Conservation (phyloP, 2,329 filamentous ascomycete genomes). For the Albophoma yamanashiensis region DNA sequence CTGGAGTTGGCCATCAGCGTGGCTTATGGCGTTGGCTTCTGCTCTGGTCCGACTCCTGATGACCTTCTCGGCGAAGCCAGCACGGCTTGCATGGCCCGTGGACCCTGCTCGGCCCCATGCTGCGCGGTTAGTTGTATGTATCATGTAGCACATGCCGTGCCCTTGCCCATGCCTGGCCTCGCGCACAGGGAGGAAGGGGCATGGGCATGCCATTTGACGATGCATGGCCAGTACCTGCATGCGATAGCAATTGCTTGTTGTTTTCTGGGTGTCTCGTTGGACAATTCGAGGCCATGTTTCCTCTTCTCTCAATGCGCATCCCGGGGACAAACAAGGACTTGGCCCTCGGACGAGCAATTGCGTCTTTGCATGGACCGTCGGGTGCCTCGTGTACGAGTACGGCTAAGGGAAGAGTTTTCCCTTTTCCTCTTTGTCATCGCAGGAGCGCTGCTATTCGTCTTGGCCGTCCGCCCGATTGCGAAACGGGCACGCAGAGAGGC, state of each 20-base stretch:
- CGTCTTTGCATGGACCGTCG: background rate
- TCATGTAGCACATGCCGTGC: background rate
- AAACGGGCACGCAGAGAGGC: background rate
- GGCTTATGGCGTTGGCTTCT: background rate
- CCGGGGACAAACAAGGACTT: background rate
- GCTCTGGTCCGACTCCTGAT: background rate
- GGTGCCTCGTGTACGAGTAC: background rate
- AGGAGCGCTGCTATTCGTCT: background rate
- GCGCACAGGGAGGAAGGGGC: background rate
- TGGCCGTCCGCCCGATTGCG: background rate
- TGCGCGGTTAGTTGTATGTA: background rate
- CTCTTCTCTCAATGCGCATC: slow-evolving; percentile 2
- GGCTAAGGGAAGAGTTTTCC: too few relatives aligned
- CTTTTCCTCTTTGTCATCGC: background rate
- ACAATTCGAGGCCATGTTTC: slow-evolving; percentile 3
- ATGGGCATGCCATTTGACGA: background rate
- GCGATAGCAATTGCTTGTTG: background rate
- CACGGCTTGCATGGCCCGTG: background rate
- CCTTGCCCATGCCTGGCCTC: background rate
- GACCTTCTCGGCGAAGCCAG: background rate
- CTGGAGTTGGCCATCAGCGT: background rate
- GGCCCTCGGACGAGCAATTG: background rate
- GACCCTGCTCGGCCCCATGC: background rate
- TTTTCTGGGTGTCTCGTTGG: slow-evolving; percentile 3
- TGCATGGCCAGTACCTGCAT: slow-evolving; percentile 6